Base-by-base conservation (phyloP, 1,284 basidiomycete genomes). In the Schizophyllum commune region DNA sequence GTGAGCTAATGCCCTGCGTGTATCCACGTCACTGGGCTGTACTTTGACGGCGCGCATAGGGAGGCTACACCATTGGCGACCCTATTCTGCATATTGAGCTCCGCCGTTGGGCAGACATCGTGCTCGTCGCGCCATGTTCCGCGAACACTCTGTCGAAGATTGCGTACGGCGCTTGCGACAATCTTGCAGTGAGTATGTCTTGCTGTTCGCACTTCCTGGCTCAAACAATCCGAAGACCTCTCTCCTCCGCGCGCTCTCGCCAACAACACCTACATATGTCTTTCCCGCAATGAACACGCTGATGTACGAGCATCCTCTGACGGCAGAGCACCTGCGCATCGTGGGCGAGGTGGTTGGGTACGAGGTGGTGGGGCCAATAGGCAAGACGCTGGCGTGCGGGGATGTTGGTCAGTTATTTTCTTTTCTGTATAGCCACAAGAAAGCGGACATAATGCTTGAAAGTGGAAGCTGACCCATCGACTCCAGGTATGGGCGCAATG, bases 241-340 rank as follows among this genome's bases (percentile, higher is more conserved):
- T 5, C 78, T 98, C 8, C 82, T 99, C 62, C 88, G 96, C 17
- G 96, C 96, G 0, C 78, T 97, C 0, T 79, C 89, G 7, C 89
- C 92, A 0, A 80, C 81, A 1, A 96, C 91, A 0, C 89, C 91
- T 1, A 94, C 92, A 17, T 91, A 89, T 67, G 74, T 98, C 33
- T 98, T 96, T 69, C 97, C 96, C 2, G 96, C 97, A 0, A 99
- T 98, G 96, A 99, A 99, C 73, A 98, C 96, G 5, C 79, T 92
- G 65, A 98, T 99, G 96, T 98, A 92, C 71, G 83, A 91, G 65
- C 95, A 99, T 70, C 94, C 94, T n/a, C 79, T 98, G 39, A 98
- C 96, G 0, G 81, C 82, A 1, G 83, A 88, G 63, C 96, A 99
- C 68, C 71, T 98, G 21, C 79, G 81, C 9, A 69, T 88, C 34